A percentile compares a stretch with the other conserved stretches of the same genome.
Evolutionary conservation across 495 filamentous ascomycete genomes (phyloP).

Genomic region (Hypoxylon rickii): DNA sequence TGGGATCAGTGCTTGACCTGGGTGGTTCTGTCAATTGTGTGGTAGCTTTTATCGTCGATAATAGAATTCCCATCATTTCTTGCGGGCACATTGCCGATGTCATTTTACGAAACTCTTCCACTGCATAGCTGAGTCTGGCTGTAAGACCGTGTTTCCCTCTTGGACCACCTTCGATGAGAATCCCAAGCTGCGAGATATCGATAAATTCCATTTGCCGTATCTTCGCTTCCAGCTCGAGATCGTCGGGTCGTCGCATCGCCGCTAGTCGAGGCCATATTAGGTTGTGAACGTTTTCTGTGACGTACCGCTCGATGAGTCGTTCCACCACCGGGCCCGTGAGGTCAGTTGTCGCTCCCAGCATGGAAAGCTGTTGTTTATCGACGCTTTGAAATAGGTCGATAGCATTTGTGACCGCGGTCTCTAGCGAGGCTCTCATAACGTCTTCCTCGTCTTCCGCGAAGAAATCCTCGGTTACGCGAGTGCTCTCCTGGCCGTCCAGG

Average conservation of each 20-base stretch:
- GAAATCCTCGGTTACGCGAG: slow-evolving; percentile 41
- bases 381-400: slow-evolving; percentile 96
- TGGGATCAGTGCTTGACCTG: slow-evolving; percentile 7
- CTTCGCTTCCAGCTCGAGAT: slow-evolving; percentile 87
- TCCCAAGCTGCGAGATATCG: slow-evolving; percentile 92
- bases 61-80: slow-evolving; percentile 88
- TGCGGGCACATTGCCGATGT: slow-evolving; percentile 83
- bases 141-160: slow-evolving; percentile 74
- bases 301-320: slow-evolving; percentile 91
- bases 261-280: slow-evolving; percentile 80
- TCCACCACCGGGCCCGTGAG: slow-evolving; percentile 92
- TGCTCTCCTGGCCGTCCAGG: slow-evolving; percentile 26
- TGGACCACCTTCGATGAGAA: slow-evolving; percentile 73
- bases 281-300: slow-evolving; percentile 91
- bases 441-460: slow-evolving; percentile 85
- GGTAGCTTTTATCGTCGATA: slow-evolving; percentile 84
- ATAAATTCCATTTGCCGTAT: slow-evolving; percentile 92
- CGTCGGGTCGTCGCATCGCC: slow-evolving; percentile 75
- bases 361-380: slow-evolving; percentile 91
- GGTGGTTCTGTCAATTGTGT: slow-evolving; percentile 61
- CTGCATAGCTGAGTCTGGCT: slow-evolving; percentile 70
- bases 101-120: slow-evolving; percentile 90
- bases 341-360: slow-evolving; percentile 90
- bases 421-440: slow-evolving; percentile 79
- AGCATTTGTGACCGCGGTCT: slow-evolving; percentile 88